Conservation (phyloP, 169 alveolate genomes). For the Plasmodium falciparum region DNA sequence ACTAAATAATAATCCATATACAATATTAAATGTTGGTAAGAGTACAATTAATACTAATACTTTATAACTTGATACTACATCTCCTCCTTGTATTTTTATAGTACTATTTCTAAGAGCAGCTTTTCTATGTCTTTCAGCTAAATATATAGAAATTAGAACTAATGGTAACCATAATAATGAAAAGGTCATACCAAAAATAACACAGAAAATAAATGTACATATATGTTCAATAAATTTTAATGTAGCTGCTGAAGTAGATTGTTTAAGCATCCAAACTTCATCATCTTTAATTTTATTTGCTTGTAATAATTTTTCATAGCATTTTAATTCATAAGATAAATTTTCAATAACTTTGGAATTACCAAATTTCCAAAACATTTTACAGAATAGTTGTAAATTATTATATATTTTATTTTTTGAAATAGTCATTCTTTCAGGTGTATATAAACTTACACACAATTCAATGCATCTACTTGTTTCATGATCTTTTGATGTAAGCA, state of each 20-base stretch:
- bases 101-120: conserved; percentile 84
- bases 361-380: conserved; percentile 88
- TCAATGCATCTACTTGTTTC: conserved; percentile 86
- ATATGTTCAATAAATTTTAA: conserved; percentile 84
- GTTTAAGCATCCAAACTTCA: conserved; percentile 93
- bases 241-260: conserved; percentile 91
- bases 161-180: conserved; percentile 92
- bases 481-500: conserved; percentile 87
- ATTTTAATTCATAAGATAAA: conserved; percentile 84
- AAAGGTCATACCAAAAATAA: conserved; percentile 88
- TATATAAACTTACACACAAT: conserved; percentile 88
- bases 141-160: conserved; percentile 84
- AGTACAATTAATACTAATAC: conserved; percentile 90
- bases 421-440: conserved; percentile 91
- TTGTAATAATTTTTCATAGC: conserved; percentile 86
- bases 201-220: conserved; percentile 80
- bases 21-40: conserved; percentile 88
- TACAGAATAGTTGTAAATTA: conserved; percentile 86
- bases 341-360: conserved; percentile 83
- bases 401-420: conserved; percentile 87
- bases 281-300: conserved; percentile 88
- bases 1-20: conserved; percentile 89
- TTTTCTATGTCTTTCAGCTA: conserved; percentile 92
- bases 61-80: conserved; percentile 92
- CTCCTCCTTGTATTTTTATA: conserved; percentile 91